These are phyloP conservation scores for Grosmannia huntii DNA, from an alignment of 2,329 filamentous ascomycete species.

Conservation along the genomic window DNA sequence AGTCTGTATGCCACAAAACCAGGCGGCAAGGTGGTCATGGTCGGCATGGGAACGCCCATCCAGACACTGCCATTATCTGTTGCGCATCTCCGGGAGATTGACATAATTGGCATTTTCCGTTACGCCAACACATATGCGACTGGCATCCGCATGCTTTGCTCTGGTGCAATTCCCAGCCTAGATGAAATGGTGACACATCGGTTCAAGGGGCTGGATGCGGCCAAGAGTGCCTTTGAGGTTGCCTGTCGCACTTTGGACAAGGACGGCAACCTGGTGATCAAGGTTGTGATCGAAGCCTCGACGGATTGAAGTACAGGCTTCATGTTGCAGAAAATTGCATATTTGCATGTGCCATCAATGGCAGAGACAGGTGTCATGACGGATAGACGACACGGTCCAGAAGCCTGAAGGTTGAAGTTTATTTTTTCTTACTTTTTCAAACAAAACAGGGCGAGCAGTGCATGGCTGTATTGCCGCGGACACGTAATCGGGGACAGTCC, in stretches of 20 bases:
- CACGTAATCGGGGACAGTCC: neutral
- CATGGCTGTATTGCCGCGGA: no score
- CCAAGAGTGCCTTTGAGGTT: constrained; percentile 54
- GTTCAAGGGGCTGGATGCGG: constrained; percentile 50
- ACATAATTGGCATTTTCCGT: constrained; percentile 66
- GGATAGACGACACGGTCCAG: neutral
- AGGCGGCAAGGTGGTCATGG: constrained; percentile 61
- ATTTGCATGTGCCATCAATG: neutral
- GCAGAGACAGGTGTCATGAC: neutral
- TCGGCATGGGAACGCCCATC: constrained; percentile 68
- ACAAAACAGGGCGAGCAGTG: neutral
- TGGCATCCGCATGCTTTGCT: constrained; percentile 49
- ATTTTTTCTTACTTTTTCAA: neutral
- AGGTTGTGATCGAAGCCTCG: constrained; percentile 46
- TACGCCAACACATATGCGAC: constrained; percentile 66
- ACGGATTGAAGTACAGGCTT: neutral
- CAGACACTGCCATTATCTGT: constrained; percentile 63
- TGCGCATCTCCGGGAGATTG: constrained; percentile 61
- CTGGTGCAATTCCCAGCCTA: constrained; percentile 46
- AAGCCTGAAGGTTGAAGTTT: neutral
- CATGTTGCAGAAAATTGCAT: neutral
- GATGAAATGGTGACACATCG: constrained; percentile 63
- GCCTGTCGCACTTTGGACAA: constrained; percentile 56
- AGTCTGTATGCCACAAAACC: constrained; percentile 59
- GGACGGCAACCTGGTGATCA: constrained; percentile 55